Evolutionary conservation across 345 rosid species (phyloP).

Genomic region (Cardamine resedifolia): DNA sequence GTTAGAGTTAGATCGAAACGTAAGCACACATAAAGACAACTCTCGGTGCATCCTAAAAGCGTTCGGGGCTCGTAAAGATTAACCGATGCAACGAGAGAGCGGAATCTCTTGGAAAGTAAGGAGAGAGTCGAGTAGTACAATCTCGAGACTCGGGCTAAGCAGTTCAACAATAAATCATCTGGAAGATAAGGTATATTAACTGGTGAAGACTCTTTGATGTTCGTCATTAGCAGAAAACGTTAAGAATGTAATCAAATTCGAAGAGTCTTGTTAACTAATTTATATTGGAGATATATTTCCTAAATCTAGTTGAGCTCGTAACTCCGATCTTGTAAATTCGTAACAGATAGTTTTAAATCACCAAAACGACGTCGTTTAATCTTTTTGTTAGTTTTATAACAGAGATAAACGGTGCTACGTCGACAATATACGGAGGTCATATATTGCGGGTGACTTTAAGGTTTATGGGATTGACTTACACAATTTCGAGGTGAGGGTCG

Average conservation of each 20-base stretch:
- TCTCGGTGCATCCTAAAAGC: background rate
- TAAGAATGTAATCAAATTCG: background rate
- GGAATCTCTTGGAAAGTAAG: constrained; percentile 22
- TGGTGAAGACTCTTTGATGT: background rate
- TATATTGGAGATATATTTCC: too few relatives aligned
- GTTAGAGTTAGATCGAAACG: background rate
- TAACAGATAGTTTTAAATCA: too few relatives aligned
- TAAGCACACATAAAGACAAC: background rate
- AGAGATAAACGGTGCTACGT: too few relatives aligned
- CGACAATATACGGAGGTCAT: too few relatives aligned
- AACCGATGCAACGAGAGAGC: background rate
- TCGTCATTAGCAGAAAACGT: background rate
- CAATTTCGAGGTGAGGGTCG: too few relatives aligned
- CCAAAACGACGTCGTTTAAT: too few relatives aligned
- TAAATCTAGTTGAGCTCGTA: background rate
- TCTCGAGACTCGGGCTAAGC: background rate
- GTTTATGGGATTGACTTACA: too few relatives aligned
- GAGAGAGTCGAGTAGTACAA: background rate
- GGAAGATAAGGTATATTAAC: background rate
- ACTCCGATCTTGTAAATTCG: background rate
- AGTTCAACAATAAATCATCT: constrained; percentile 1
- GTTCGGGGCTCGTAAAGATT: background rate
- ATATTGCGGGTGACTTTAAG: too few relatives aligned
- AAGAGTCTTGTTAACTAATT: background rate
- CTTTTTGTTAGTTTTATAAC: too few relatives aligned